A percentile compares a stretch with the other conserved stretches of the same genome.
Evolutionary conservation across 768 basidiomycete species (phyloP).

Genomic region (Suillus placidus): DNA sequence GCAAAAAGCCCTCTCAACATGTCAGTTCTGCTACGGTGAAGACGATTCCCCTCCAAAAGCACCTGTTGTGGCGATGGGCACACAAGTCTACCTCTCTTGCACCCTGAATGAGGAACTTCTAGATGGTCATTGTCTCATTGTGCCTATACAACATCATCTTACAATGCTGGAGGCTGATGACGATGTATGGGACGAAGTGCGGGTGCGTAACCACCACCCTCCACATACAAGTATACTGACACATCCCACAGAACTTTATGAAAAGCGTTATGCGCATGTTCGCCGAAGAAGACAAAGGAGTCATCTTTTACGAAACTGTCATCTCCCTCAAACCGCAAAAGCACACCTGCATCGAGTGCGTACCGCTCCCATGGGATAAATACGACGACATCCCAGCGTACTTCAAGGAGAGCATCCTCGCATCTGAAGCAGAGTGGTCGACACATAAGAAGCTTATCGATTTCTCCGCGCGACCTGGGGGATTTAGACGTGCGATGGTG

Average conservation of each 20-base stretch:
- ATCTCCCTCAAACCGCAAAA: constrained; percentile 82
- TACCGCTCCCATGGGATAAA: constrained; percentile 88
- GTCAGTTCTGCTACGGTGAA: constrained; percentile 90
- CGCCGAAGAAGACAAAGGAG: constrained; percentile 89
- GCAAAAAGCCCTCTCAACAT: constrained; percentile 84
- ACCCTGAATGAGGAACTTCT: constrained; percentile 88
- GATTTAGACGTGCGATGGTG: constrained; percentile 94
- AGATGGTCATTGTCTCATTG: constrained; percentile 90
- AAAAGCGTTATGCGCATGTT: constrained; percentile 97
- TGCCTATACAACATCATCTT: constrained; percentile 93
- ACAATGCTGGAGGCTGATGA: constrained; percentile 93
- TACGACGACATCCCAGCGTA: constrained; percentile 90
- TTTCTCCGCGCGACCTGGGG: constrained; percentile 86
- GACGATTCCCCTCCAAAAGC: constrained; percentile 89
- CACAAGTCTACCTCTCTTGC: constrained; percentile 87
- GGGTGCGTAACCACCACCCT: constrained; percentile 51
- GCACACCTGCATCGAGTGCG: constrained; percentile 92
- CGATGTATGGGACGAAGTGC: constrained; percentile 97
- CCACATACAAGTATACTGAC: constrained; percentile 5
- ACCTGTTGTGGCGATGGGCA: constrained; percentile 88
- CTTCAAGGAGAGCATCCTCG: constrained; percentile 85
- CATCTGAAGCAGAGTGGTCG: constrained; percentile 96
- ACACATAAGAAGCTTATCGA: constrained; percentile 98
- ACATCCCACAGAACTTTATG: constrained; percentile 57
- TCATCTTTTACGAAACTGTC: constrained; percentile 95